A percentile compares a stretch with the other conserved stretches of the same genome.
Conservation (phyloP, 768 basidiomycete genomes). For the Cantharellus anzutake region DNA sequence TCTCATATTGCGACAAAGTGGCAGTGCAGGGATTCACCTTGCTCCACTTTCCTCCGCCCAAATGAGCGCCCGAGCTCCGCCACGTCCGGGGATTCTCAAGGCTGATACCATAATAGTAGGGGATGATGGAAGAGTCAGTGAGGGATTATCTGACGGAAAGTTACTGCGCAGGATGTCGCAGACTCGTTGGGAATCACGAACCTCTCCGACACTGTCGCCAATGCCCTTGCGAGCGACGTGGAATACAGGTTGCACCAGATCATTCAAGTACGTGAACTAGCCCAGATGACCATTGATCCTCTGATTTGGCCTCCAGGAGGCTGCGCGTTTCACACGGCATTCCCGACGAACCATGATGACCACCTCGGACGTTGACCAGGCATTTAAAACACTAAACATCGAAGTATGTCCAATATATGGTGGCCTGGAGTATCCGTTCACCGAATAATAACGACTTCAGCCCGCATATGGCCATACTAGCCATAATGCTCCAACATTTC, state of each 20-base stretch:
- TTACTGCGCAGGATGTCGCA: constrained; percentile 40
- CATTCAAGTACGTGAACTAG: constrained; percentile 42
- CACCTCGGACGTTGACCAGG: constrained; percentile 82
- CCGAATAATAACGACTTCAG: constrained; percentile 8
- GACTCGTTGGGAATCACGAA: constrained; percentile 64
- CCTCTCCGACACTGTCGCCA: constrained; percentile 61
- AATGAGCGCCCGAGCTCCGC: neutral
- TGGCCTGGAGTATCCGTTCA: neutral
- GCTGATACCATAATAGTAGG: neutral
- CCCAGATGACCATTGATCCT: neutral
- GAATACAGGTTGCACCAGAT: constrained; percentile 94
- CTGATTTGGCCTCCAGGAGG: constrained; percentile 39
- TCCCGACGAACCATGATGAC: constrained; percentile 78
- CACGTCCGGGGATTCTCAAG: neutral
- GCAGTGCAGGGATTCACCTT: too few species aligned
- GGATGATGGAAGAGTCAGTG: neutral
- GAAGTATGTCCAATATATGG: constrained; percentile 24
- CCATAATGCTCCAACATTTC: constrained; percentile 42
- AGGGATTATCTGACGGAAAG: too few species aligned
- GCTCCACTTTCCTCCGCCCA: neutral
- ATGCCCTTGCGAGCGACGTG: constrained; percentile 81
- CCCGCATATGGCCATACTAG: constrained; percentile 78
- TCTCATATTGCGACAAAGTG: neutral
- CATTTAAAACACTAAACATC: constrained; percentile 84
- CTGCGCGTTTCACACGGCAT: constrained; percentile 92